These are phyloP conservation scores for Paramecium bursaria DNA, from an alignment of 73 alveolate species.

Conservation along the genomic window DNA sequence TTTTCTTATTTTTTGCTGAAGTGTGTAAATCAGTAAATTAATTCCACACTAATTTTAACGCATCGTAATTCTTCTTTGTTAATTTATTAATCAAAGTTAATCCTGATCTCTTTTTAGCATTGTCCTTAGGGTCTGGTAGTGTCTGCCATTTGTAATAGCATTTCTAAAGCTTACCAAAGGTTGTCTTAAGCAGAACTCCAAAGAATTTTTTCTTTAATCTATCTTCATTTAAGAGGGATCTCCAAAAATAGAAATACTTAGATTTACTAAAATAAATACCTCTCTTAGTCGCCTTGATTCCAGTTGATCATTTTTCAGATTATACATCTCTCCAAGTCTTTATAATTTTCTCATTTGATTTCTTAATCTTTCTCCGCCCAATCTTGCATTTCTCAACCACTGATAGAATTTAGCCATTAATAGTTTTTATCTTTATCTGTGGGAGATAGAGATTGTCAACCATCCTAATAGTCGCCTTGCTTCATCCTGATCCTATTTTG, in stretches of 20 bases:
- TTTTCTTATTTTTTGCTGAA: conserved; percentile 42
- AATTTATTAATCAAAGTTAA: conserved; percentile 33
- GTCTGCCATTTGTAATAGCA: conserved; percentile 27
- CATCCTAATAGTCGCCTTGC: conserved; percentile 7
- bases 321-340: conserved; percentile 29
- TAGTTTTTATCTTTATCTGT: conserved; percentile 26
- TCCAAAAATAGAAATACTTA: conserved; percentile 22
- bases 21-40: conserved; percentile 8
- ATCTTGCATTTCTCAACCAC: conserved; percentile 30
- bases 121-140: conserved; percentile 31
- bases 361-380: neutral
- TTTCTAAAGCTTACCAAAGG: conserved; percentile 32
- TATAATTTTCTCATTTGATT: neutral
- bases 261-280: neutral
- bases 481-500: neutral
- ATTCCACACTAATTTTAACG: conserved; percentile 41
- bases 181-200: conserved; percentile 24
- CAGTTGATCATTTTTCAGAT: conserved; percentile 37
- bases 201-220: conserved; percentile 47
- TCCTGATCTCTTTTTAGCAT: conserved; percentile 19
- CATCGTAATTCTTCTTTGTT: neutral
- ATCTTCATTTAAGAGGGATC: neutral
- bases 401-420: conserved; percentile 4
- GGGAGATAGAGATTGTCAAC: neutral
- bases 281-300: conserved; percentile 35